Evolutionary conservation across 2,329 filamentous ascomycete genomes (phyloP), one percentile per base, ranked within the genome.

Genomic region (Aspergillus pseudoglaucus): DNA sequence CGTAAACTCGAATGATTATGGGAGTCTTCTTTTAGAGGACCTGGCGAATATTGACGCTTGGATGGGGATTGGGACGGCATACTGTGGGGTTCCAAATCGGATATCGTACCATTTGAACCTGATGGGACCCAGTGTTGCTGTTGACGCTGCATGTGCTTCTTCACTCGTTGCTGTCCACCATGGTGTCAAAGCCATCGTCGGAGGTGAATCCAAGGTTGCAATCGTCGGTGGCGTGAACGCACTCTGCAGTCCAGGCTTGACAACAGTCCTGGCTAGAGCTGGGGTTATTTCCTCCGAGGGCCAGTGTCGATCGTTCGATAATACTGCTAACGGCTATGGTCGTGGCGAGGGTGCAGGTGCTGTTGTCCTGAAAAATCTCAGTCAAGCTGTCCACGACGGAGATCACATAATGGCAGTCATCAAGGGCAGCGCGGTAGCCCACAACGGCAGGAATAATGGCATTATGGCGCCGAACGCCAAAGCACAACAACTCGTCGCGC

Each of bases 51-150:
- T 71, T 14, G 64, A 68, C 17, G 60, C 69, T 0, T 69, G 61
- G 58, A 69, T 67, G 63, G 68, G 66, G 2, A 69, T 71, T 38
- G 70, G 70, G 0, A 72, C 67, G 0, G 64, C 67, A 0, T 63
- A 58, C 25, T 66, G 63, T 42, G 66, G 67, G 4, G 55, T 72
- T 47, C 60, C 54, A 1, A 58, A 59, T 22, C 53, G 58, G 6
- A 58, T 63, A 20, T 57, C 51, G 1, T 55, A 61, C 23, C 57
- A 61, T 10, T 40, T 60, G 22, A 50, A 62, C 23, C 23, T 60
- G 33, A 54, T 49, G 33, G 63, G 63, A 1, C 57, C 53, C 2
- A 58, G 54, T 30, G 46, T 49, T 1, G 51, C 58, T 4, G 46
- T 62, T 7, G 56, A 63, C 40, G 59, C 58, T 2, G 59, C 55